Percentiles rank a stretch among this genome's conserved stretches.
phyloP scores from a whole-genome alignment of 1,284 basidiomycete species.

The Ceratobasidium papillatum region DNA sequence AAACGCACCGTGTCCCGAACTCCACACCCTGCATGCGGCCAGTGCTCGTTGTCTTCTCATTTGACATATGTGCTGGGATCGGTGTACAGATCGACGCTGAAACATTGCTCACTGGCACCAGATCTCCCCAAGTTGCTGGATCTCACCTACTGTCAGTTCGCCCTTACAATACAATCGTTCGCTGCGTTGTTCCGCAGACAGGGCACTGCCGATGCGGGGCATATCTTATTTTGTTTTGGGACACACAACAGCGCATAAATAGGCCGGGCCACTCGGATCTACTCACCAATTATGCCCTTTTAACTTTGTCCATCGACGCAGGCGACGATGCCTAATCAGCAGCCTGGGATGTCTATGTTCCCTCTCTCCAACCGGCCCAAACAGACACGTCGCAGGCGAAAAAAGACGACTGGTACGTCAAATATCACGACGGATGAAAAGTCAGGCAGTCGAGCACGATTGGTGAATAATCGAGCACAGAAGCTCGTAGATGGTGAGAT shows the following conservation, averaged over 20 bases:
- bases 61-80: slow-evolving; percentile 20
- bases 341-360: background rate
- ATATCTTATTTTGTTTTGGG: slow-evolving; percentile 21
- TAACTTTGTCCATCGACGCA: slow-evolving; percentile 23
- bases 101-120: slow-evolving; percentile 4
- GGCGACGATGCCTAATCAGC: slow-evolving; percentile 32
- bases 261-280: background rate
- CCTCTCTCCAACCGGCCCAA: background rate
- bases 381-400: slow-evolving; percentile 17
- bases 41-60: slow-evolving; percentile 16
- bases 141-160: background rate
- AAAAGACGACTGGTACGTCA: slow-evolving; percentile 33
- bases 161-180: background rate
- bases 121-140: slow-evolving; percentile 7
- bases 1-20: background rate
- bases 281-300: slow-evolving; percentile 4
- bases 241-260: slow-evolving; percentile 23
- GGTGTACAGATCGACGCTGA: slow-evolving; percentile 30
- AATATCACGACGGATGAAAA: background rate
- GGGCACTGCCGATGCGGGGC: background rate
- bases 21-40: background rate
- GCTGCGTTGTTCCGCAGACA: slow-evolving; percentile 12
- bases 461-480: background rate
- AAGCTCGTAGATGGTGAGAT: background rate
- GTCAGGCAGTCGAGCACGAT: background rate